A percentile compares a stretch with the other conserved stretches of the same genome.
Evolutionary conservation across 805 yeast species (phyloP).

Genomic region (Wickerhamiella kurtzmanii): DNA sequence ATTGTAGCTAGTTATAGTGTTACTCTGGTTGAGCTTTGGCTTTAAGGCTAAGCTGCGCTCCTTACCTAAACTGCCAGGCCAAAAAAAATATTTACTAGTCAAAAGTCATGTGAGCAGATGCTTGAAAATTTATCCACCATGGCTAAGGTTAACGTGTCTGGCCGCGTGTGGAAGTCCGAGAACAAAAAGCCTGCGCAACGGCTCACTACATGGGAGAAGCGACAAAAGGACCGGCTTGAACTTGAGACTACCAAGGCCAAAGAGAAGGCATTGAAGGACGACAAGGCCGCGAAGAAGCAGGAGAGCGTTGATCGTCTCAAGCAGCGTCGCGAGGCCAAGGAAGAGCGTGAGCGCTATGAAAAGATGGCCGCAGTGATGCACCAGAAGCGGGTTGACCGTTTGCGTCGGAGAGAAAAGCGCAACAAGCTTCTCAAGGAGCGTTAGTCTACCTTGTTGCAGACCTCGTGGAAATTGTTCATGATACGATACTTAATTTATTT

Average conservation of each 20-base stretch:
- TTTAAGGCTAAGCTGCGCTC: too few species aligned
- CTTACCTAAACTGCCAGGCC: too few species aligned
- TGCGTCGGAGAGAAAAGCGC: conserved; percentile 86
- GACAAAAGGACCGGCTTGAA: conserved; percentile 51
- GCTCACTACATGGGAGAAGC: conserved; percentile 48
- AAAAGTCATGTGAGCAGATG: neutral
- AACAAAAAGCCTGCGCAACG: conserved; percentile 22
- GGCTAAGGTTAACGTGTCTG: conserved; percentile 23
- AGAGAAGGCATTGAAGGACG: conserved; percentile 61
- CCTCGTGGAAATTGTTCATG: neutral
- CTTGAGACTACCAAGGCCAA: conserved; percentile 56
- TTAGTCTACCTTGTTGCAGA: conserved; percentile 26
- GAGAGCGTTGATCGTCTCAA: conserved; percentile 32
- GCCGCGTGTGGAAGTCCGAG: conserved; percentile 28
- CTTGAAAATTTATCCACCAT: conserved; percentile 3
- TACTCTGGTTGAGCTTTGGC: too few species aligned
- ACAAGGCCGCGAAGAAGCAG: conserved; percentile 49
- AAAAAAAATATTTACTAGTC: neutral
- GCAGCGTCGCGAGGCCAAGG: conserved; percentile 68
- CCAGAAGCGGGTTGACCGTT: conserved; percentile 78
- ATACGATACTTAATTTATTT: neutral
- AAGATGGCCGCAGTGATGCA: conserved; percentile 76
- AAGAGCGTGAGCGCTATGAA: conserved; percentile 79
- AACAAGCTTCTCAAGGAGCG: conserved; percentile 89
- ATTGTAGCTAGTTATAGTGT: too few species aligned